Percentiles rank a stretch among this genome's conserved stretches.
These are phyloP conservation scores for Boletus reticulatus DNA, from an alignment of 768 basidiomycete species.

Conservation along the genomic window DNA sequence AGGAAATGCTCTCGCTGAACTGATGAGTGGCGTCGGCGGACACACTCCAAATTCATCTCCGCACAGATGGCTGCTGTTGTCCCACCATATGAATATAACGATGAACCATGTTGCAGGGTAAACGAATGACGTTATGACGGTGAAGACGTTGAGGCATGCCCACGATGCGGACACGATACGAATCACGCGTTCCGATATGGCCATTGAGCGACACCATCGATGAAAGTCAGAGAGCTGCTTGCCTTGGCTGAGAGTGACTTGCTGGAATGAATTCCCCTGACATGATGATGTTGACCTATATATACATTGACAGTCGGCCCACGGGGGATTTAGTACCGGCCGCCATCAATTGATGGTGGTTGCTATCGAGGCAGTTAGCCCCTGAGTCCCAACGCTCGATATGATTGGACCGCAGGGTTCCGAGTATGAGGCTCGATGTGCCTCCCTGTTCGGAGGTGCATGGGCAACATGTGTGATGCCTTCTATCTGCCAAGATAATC, in stretches of 20 bases:
- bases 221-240: conserved; percentile 18
- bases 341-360: background rate
- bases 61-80: conserved; percentile 27
- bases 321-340: too few relatives aligned
- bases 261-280: conserved; percentile 7
- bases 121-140: conserved; percentile 16
- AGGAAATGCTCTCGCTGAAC: too few relatives aligned
- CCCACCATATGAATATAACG: conserved; percentile 22
- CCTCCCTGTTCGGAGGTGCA: conserved; percentile 13
- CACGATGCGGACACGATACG: conserved; percentile 41
- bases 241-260: conserved; percentile 12
- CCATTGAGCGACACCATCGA: conserved; percentile 31
- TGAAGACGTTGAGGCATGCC: conserved; percentile 17
- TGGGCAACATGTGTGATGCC: background rate
- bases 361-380: too few relatives aligned
- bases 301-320: too few relatives aligned
- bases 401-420: conserved; percentile 14
- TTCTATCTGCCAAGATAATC: conserved; percentile 11
- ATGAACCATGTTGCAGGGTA: conserved; percentile 17
- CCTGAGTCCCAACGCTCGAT: background rate
- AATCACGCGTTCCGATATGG: conserved; percentile 47
- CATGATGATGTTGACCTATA: too few relatives aligned
- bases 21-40: too few relatives aligned
- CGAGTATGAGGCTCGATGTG: conserved; percentile 22
- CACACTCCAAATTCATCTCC: conserved; percentile 32